phyloP scores from a whole-genome alignment of 228 moss, liverwort and hornwort genomes.

The Sphagnum magellanicum region DNA sequence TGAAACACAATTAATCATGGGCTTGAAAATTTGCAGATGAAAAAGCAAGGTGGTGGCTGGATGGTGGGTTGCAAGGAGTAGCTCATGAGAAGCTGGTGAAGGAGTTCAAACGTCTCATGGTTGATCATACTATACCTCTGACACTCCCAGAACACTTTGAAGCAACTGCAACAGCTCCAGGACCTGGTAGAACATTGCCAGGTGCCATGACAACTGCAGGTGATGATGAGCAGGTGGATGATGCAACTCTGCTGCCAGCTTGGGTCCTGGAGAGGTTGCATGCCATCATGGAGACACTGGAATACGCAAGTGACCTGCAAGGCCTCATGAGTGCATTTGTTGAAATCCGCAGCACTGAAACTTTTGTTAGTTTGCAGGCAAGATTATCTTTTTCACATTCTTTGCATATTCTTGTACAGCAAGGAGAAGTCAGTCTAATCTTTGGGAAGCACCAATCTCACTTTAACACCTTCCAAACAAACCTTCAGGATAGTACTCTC shows the following conservation, averaged over 20 bases:
- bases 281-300: constrained; percentile 55
- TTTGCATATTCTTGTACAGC: too few species aligned
- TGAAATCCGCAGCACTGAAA: constrained; percentile 57
- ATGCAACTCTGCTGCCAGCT: constrained; percentile 19
- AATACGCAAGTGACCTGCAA: constrained; percentile 42
- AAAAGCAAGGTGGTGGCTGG: constrained; percentile 7
- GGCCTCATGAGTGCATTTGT: constrained; percentile 64
- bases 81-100: constrained; percentile 57
- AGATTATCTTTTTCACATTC: not conserved
- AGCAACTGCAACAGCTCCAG: not conserved
- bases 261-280: constrained; percentile 46
- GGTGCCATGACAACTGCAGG: constrained; percentile 1
- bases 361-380: constrained; percentile 60
- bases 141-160: constrained; percentile 46
- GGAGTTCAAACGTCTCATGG: constrained; percentile 66
- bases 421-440: too few species aligned
- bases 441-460: too few species aligned
- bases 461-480: too few species aligned
- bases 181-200: too few species aligned
- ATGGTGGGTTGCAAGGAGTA: constrained; percentile 69
- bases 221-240: not conserved
- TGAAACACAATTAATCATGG: constrained; percentile 6
- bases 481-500: too few species aligned
- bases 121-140: constrained; percentile 51
- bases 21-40: not conserved